A percentile compares a stretch with the other conserved stretches of the same genome.
phyloP scores from a whole-genome alignment of 257 asterid genomes.

The Ligustrum vulgare region DNA sequence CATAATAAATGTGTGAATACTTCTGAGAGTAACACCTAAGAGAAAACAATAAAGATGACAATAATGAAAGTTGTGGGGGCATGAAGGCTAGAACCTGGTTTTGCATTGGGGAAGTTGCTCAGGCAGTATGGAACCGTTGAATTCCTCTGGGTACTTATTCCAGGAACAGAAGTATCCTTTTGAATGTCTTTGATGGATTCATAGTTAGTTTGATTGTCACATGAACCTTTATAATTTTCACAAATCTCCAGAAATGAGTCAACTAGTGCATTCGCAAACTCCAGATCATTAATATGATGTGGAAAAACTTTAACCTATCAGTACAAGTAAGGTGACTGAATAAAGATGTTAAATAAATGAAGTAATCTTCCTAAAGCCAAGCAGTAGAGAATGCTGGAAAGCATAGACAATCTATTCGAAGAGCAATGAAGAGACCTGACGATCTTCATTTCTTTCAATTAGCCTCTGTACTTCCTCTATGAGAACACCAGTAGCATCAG shows the following conservation, averaged over 20 bases:
- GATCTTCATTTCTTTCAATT: slow-evolving; percentile 50
- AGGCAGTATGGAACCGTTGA: slow-evolving; percentile 44
- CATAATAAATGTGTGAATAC: background rate
- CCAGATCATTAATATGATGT: slow-evolving; percentile 77
- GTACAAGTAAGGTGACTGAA: slow-evolving; percentile 19
- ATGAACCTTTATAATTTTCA: slow-evolving; percentile 25
- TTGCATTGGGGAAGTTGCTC: slow-evolving; percentile 82
- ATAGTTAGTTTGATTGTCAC: slow-evolving; percentile 30
- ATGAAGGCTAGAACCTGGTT: slow-evolving; percentile 54
- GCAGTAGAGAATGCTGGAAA: slow-evolving; percentile 16
- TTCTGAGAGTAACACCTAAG: slow-evolving; percentile 1
- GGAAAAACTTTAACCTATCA: slow-evolving; percentile 72
- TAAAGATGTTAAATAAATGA: background rate
- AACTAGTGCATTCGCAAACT: slow-evolving; percentile 80
- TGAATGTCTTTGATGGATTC: slow-evolving; percentile 42
- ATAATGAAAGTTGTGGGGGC: background rate
- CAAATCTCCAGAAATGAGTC: slow-evolving; percentile 75
- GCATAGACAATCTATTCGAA: slow-evolving; percentile 19
- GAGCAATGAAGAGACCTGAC: slow-evolving; percentile 60
- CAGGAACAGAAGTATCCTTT: slow-evolving; percentile 33
- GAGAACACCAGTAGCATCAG: slow-evolving; percentile 75
- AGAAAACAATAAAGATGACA: background rate
- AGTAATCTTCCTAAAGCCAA: slow-evolving; percentile 4
- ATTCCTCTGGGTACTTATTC: slow-evolving; percentile 23
- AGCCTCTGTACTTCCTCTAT: slow-evolving; percentile 63